Base-by-base conservation (phyloP, 2,329 filamentous ascomycete species). In the Neonectria magnoliae region DNA sequence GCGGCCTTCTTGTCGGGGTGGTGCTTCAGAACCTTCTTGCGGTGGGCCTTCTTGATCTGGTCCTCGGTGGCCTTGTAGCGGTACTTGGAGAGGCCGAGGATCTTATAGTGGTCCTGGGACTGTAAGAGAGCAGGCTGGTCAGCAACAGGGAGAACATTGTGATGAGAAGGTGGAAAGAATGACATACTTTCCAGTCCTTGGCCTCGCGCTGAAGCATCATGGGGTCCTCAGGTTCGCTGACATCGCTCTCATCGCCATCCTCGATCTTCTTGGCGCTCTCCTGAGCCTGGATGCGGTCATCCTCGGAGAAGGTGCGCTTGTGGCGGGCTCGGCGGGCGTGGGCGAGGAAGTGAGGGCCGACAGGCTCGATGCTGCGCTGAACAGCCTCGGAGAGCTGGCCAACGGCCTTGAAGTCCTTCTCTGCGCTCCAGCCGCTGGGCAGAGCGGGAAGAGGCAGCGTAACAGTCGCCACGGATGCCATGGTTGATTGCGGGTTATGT, bases 1-100 rank as follows among this genome's bases (percentile, higher is more conserved):
- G 96, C 96, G 16, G 97, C 96, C 85, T 97, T 97, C 91, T 99
- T 99, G 81, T 99, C 96, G 67, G 96, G 96, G 82, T 99, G 96
- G 81, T 99, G 96, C 84, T 94, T 95, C 71, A 99, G 91, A 71
- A 99, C 96, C 91, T 99, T 99, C 90, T 97, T 98, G 85, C 96
- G 93, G 85, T 99, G 95, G 72, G 97, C 96, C 75, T 93, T 93
- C 88, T 98, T 98, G 87, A 99, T 98, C 85, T 98, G 95, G 72
- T 98, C 95, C 81, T 97, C 94, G 64, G 93, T 97, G 59, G 96
- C 97, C 82, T 89, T 93, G 85, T 87, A 96, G 76, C 96, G 92
- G 86, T 97, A 95, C 83, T 94, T 97, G 78, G 91, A 92, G 69
- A 99, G 85, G 69, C 96, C 96, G 64, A 99, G 91, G 60, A 99